Conservation (phyloP, 345 rosid genomes). For the Linum tenue region DNA sequence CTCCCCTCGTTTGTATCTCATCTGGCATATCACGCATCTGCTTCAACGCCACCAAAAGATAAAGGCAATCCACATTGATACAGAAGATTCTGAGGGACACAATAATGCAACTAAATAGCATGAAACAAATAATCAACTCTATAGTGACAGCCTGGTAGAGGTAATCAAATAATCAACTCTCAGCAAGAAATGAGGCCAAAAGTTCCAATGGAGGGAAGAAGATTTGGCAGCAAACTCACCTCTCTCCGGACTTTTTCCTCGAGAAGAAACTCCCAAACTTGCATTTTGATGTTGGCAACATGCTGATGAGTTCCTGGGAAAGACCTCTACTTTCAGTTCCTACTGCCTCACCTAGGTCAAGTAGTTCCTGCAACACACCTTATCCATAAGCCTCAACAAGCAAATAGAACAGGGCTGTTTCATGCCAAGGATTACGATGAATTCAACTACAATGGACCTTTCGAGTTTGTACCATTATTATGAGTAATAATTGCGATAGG, state of each 20-base stretch:
- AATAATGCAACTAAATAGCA: too few relatives aligned
- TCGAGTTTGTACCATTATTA: neutral
- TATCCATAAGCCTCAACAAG: neutral
- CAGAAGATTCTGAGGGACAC: neutral
- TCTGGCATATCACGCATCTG: slow-evolving; percentile 69
- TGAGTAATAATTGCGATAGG: neutral
- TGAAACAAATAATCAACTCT: too few relatives aligned
- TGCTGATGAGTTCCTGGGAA: slow-evolving; percentile 39
- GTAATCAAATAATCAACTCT: too few relatives aligned
- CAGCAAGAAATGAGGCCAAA: too few relatives aligned
- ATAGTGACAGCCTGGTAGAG: too few relatives aligned
- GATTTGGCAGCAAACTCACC: slow-evolving; percentile 23
- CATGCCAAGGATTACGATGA: neutral
- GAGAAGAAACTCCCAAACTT: slow-evolving; percentile 47
- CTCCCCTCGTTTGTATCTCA: slow-evolving; percentile 52
- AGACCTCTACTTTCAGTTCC: slow-evolving; percentile 65
- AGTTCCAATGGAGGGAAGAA: too few relatives aligned
- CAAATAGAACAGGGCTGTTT: neutral
- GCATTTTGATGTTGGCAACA: slow-evolving; percentile 58
- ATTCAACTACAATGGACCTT: neutral
- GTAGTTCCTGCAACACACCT: slow-evolving; percentile 39
- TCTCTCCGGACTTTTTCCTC: slow-evolving; percentile 44
- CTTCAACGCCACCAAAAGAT: neutral
- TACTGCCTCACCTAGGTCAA: slow-evolving; percentile 61
- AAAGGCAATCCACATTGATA: neutral